phyloP scores from a whole-genome alignment of 805 yeast species.

The Torulaspora maleeae region DNA sequence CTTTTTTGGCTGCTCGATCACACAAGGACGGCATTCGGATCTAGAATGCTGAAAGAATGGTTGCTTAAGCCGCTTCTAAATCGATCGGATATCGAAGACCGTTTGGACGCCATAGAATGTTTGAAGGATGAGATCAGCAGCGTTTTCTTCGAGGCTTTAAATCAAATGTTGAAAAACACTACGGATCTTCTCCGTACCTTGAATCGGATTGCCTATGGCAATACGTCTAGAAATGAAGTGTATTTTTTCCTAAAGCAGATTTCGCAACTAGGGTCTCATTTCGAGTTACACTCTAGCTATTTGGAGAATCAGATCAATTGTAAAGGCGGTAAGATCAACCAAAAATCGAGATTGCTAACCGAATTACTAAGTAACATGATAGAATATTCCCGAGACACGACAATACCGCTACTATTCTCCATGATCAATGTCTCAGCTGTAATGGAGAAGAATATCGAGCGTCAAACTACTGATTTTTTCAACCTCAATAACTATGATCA shows the following conservation, averaged over 20 bases:
- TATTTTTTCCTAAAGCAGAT: conserved; percentile 49
- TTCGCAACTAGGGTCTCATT: conserved; percentile 35
- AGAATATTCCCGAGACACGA: conserved; percentile 30
- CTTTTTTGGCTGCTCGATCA: conserved; percentile 76
- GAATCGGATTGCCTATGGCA: conserved; percentile 55
- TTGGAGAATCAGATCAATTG: conserved; percentile 27
- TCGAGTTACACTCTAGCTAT: conserved; percentile 30
- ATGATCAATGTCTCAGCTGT: conserved; percentile 54
- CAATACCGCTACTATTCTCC: conserved; percentile 37
- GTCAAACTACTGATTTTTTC: conserved; percentile 44
- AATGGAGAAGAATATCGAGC: conserved; percentile 44
- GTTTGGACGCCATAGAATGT: conserved; percentile 59
- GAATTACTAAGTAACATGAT: conserved; percentile 40
- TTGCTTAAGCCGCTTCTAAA: conserved; percentile 63
- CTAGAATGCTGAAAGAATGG: conserved; percentile 66
- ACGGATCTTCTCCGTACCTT: conserved; percentile 60
- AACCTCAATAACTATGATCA: conserved; percentile 36
- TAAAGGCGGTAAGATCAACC: conserved; percentile 13
- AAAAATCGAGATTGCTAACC: conserved; percentile 36
- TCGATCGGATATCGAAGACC: conserved; percentile 48
- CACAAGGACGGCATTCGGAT: conserved; percentile 75
- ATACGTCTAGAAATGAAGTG: conserved; percentile 56
- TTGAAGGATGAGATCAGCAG: conserved; percentile 39
- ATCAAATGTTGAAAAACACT: conserved; percentile 32
- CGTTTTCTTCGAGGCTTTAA: conserved; percentile 37